Evolutionary conservation across 176 grass and related monocot species (phyloP), one percentile per base, ranked within the genome.

Genomic region (Phyllostachys edulis): DNA sequence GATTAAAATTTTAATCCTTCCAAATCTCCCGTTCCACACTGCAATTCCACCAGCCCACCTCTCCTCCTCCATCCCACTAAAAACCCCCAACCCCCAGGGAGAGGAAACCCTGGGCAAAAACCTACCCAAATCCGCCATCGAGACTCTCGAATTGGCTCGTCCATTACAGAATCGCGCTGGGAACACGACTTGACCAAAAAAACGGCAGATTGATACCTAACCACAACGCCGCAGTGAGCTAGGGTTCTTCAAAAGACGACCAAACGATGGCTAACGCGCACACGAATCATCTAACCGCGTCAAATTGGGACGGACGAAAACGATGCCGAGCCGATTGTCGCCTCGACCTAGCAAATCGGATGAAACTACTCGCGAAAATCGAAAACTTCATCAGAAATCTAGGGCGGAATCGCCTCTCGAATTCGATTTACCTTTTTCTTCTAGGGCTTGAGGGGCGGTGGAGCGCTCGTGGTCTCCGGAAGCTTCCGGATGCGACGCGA

Each of bases 401-500:
- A 14, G 63, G 38, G 15, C 16, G 71, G 3, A 77, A 71, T 63
- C 41, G 34, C 17, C n/a, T 24, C 61, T 27, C 27, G 78, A 24
- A 50, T 24, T 20, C 29, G 65, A 78, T 59, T 32, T 46, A 64
- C 87, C 67, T 84, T 21, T 23, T 21, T 26, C 16, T 38, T 57
- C 73, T 79, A 67, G 81, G 87, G 81, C 49, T 73, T 40, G 57
- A 54, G 47, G 27, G 37, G 47, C 34, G 64, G 47, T 3, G 44
- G 13, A 39, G 29, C 5, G 20, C 20, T 69, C 18, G 72, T 42
- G 32, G 81, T 36, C 75, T 75, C 86, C 49, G 60, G 87, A 89
- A 60, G 62, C 82, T 85, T 85, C 76, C 81, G 15, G 76, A 72
- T 37, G 51, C 39, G 84, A 51, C 65, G 76, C 40, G 67, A 64